Conservation (phyloP, 2,329 filamentous ascomycete genomes). For the Colletotrichum sp. region DNA sequence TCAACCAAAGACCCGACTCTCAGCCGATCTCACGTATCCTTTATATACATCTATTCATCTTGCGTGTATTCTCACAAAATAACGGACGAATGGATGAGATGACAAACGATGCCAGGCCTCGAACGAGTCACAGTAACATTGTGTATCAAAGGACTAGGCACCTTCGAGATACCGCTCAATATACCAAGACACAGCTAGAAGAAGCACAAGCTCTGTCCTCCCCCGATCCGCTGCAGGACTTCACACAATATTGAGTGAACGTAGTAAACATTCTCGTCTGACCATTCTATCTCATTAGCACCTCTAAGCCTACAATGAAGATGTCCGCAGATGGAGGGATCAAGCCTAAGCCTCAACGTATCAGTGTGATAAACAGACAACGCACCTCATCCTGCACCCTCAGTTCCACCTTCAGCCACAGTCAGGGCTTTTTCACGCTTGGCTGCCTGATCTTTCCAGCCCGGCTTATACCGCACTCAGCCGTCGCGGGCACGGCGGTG, state of each 20-base stretch:
- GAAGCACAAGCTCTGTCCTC: not conserved
- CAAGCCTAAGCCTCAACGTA: not conserved
- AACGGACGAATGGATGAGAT: too few species aligned
- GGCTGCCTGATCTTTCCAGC: not conserved
- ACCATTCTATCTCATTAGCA: not conserved
- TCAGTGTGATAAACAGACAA: not conserved
- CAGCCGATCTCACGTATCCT: too few species aligned
- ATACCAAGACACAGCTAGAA: not conserved
- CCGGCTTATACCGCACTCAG: not conserved
- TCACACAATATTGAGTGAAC: fast-evolving
- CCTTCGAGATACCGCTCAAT: not conserved
- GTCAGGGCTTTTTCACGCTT: not conserved
- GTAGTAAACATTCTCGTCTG: not conserved
- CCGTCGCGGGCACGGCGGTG: not conserved
- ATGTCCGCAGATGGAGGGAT: fast-evolving
- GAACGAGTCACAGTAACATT: too few species aligned
- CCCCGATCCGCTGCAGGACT: not conserved
- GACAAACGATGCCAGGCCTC: too few species aligned
- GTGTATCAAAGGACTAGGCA: too few species aligned
- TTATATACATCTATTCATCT: too few species aligned
- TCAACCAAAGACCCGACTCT: too few species aligned
- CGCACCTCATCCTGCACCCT: not conserved
- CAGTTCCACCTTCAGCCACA: not conserved
- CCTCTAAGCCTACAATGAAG: not conserved
- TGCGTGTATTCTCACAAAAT: too few species aligned